Conservation (phyloP, 495 filamentous ascomycete genomes). For the Aspergillus campestris region DNA sequence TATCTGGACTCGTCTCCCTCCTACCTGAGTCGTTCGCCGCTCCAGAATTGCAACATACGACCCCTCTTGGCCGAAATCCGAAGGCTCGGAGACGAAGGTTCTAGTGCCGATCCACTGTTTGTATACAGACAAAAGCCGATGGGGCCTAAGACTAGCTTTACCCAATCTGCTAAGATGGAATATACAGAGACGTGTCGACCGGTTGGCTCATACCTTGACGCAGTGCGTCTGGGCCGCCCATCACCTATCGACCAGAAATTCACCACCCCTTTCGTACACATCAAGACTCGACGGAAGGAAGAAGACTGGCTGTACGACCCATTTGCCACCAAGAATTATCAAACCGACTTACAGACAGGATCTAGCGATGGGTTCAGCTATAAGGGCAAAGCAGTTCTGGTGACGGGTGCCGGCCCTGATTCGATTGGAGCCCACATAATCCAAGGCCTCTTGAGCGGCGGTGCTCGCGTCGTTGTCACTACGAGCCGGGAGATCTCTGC, state of each 20-base stretch:
- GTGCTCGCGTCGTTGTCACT: slow-evolving; percentile 90
- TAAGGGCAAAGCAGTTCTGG: slow-evolving; percentile 79
- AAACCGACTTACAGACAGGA: slow-evolving; percentile 5
- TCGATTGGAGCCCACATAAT: slow-evolving; percentile 97
- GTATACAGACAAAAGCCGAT: slow-evolving; percentile 6
- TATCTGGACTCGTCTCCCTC: background rate
- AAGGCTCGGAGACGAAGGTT: background rate
- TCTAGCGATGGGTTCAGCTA: slow-evolving; percentile 8
- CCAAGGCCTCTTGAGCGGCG: slow-evolving; percentile 90
- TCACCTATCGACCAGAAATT: slow-evolving; percentile 12
- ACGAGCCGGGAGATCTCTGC: slow-evolving; percentile 90
- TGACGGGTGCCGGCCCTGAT: slow-evolving; percentile 95
- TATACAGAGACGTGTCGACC: slow-evolving; percentile 53
- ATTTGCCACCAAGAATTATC: slow-evolving; percentile 40
- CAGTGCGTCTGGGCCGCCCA: background rate
- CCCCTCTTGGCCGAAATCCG: slow-evolving; percentile 4
- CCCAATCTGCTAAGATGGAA: slow-evolving; percentile 6
- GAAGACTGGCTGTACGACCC: slow-evolving; percentile 93
- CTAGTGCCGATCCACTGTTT: slow-evolving; percentile 8
- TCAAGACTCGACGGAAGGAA: slow-evolving; percentile 60
- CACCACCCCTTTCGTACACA: slow-evolving; percentile 91
- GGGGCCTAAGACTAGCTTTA: slow-evolving; percentile 9
- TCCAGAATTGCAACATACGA: background rate
- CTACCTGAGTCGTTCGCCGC: background rate
- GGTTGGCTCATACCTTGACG: slow-evolving; percentile 7